Evolutionary conservation across 768 basidiomycete genomes (phyloP).

Genomic region (Phylloporus rhodoxanthus): DNA sequence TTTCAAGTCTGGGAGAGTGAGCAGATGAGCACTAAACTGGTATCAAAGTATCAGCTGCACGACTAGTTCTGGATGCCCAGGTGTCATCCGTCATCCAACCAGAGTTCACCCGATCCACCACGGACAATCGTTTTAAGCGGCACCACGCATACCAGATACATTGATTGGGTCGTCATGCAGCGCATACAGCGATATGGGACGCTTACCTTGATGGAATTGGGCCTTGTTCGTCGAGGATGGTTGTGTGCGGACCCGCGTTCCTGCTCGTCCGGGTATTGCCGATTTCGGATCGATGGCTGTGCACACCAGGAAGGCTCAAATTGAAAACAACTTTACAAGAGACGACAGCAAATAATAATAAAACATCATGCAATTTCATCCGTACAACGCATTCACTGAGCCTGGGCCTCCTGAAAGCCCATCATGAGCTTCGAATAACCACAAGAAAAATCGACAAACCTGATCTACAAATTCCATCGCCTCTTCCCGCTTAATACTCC

Average conservation of each 20-base stretch:
- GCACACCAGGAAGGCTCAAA: not conserved
- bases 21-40: slow-evolving; percentile 4
- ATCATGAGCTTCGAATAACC: not conserved
- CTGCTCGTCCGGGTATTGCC: slow-evolving; percentile 21
- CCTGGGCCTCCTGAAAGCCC: slow-evolving; percentile 40
- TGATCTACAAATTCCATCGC: slow-evolving; percentile 94
- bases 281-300: slow-evolving; percentile 20
- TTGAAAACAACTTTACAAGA: not conserved
- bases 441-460: slow-evolving; percentile 34
- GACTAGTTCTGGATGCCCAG: too few species aligned
- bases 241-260: not conserved
- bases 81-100: slow-evolving; percentile 15
- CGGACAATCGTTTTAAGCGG: not conserved
- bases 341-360: slow-evolving; percentile 22
- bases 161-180: not conserved
- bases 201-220: slow-evolving; percentile 26
- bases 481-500: slow-evolving; percentile 81
- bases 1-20: slow-evolving; percentile 7
- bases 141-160: not conserved
- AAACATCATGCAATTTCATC: not conserved
- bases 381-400: slow-evolving; percentile 29
- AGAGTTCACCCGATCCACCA: slow-evolving; percentile 18
- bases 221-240: slow-evolving; percentile 25
- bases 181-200: not conserved
- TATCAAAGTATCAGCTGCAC: not conserved